Conservation (phyloP, 805 yeast species). For the Cyberlindnera mississippiensis region DNA sequence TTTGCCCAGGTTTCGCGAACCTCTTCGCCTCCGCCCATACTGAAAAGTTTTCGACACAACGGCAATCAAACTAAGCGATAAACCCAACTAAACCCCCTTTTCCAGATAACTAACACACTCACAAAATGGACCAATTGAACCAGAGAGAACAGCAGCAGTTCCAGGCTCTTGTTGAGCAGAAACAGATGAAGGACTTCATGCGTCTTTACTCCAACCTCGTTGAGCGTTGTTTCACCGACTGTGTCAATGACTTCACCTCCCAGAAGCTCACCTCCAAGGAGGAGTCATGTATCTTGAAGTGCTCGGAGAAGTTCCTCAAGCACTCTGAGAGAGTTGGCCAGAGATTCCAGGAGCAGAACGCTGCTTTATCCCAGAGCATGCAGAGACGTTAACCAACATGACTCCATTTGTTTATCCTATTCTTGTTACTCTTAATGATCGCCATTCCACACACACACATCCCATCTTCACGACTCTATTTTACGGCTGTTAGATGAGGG, state of each 20-base stretch:
- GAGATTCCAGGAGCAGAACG: constrained; percentile 97
- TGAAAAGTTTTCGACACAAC: constrained; percentile 8
- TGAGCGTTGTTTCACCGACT: constrained; percentile 94
- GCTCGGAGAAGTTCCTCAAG: constrained; percentile 96
- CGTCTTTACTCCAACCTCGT: constrained; percentile 91
- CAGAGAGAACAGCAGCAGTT: constrained; percentile 95
- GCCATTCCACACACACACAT: background rate
- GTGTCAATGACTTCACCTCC: constrained; percentile 98
- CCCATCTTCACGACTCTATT: background rate
- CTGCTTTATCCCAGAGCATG: constrained; percentile 70
- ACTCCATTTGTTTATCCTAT: too few relatives aligned
- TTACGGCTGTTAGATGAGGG: background rate
- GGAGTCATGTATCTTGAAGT: constrained; percentile 78
- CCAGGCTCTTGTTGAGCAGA: constrained; percentile 91
- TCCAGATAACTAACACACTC: background rate
- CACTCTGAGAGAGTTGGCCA: constrained; percentile 98
- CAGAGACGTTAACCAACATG: constrained; percentile 26
- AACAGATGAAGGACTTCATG: constrained; percentile 99
- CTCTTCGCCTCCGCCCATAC: background rate
- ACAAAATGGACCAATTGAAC: constrained; percentile 87
- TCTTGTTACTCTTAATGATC: background rate
- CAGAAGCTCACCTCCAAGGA: constrained; percentile 82
- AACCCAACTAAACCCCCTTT: background rate
- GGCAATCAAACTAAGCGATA: background rate
- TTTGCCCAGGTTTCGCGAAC: constrained; percentile 2